A percentile compares a stretch with the other conserved stretches of the same genome.
phyloP scores from a whole-genome alignment of 2,329 filamentous ascomycete genomes.

The Dothiorella sarmentorum region DNA sequence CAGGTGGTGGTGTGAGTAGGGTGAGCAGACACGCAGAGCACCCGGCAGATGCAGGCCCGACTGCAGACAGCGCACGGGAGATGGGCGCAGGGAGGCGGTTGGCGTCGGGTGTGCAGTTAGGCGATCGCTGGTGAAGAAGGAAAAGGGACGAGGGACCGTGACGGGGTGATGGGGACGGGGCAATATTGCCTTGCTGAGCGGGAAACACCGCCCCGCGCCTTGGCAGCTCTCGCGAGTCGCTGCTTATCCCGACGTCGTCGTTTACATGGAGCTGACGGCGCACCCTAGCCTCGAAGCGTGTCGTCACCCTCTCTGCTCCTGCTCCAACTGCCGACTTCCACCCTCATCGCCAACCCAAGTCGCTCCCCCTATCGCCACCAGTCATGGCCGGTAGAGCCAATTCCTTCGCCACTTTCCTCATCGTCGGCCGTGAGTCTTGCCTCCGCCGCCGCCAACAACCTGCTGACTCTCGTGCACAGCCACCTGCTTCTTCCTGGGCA shows the following conservation, averaged over 20 bases:
- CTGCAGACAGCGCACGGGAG: not conserved
- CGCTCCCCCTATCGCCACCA: not conserved
- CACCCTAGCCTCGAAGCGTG: too few species aligned
- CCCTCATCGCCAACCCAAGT: not conserved
- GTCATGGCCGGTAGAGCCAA: constrained; percentile 25
- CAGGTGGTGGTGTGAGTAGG: not conserved
- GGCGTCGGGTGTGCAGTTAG: too few species aligned
- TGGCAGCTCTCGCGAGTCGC: not conserved
- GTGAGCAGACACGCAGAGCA: not conserved
- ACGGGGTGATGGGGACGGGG: too few species aligned
- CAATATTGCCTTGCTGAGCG: too few species aligned
- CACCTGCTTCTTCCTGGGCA: constrained; percentile 95
- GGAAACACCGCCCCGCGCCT: not conserved
- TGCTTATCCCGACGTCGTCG: constrained; percentile 15
- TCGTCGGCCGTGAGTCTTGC: constrained; percentile 76
- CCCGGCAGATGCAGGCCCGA: not conserved
- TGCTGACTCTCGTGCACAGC: constrained; percentile 32
- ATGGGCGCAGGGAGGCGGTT: constrained; percentile 8
- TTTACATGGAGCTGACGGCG: too few species aligned
- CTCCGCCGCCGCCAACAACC: constrained; percentile 17
- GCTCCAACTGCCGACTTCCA: not conserved
- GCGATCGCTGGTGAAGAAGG: too few species aligned
- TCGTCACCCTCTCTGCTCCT: not conserved
- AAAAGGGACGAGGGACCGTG: not conserved
- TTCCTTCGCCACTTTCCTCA: constrained; percentile 94